Evolutionary conservation across 192 early-diverging fungal species (phyloP), one percentile per base, ranked within the genome.

Genomic region (Hyaloraphidium curvatum): DNA sequence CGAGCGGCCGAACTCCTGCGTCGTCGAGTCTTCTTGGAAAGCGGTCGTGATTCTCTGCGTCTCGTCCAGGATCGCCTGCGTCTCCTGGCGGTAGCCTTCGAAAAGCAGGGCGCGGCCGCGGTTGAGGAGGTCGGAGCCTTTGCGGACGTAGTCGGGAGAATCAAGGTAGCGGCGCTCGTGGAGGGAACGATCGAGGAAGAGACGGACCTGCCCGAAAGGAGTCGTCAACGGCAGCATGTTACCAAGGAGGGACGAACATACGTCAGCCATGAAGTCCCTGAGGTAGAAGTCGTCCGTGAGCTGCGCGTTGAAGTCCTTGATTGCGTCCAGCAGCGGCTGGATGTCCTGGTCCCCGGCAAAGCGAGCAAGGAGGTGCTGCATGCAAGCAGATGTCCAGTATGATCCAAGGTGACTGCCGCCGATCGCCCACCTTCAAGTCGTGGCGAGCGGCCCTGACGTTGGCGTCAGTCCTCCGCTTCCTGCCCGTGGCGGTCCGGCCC

Each of bases 401-500:
- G 16, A 51, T n/a, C 1, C 11, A 61, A 25, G n/a, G 56, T 16
- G 0, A n/a, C 25, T 16, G 28, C n/a, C n/a, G 14, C 0, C 9
- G 30, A 58, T 14, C 11, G 14, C 61, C 4, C 29, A 65, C 63
- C 63, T 66, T 53, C 48, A 65, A 54, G 5, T 60, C 56, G 9
- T 51, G 11, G 28, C 29, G 23, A 3, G 62, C 62, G 30, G 31
- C 52, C 16, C 25, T 26, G 21, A 65, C 11, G 55, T 65, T 59
- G 29, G 61, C 48, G 30, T 64, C 62, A 48, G 19, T 43, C 4
- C 30, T 26, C 33, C 11, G 53, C 50, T 16, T n/a, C 17, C 51
- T 31, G 7, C 43, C 53, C 48, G 16, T n/a, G n/a, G n/a, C n/a
- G n/a, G n/a, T n/a, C n/a, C n/a, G n/a, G n/a, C n/a, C n/a, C n/a